Evolutionary conservation across 2,329 filamentous ascomycete genomes (phyloP), one percentile per base, ranked within the genome.

Genomic region (Claviceps lovelessii): DNA sequence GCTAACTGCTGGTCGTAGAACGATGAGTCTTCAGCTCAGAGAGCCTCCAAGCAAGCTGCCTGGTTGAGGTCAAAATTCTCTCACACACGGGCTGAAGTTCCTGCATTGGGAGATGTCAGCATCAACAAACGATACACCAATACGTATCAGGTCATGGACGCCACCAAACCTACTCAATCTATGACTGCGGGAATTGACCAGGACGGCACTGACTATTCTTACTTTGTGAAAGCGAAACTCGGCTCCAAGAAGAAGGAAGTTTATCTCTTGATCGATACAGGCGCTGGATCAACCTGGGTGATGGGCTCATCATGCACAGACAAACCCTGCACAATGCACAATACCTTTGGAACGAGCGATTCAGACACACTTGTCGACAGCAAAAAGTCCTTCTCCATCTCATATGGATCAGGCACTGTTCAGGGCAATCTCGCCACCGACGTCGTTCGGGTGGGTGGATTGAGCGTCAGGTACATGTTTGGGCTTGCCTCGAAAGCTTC

Each of bases 321-420:
- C 3, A 68, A 75, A 29, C 79, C 87, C 5, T 95, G 90, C 66
- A 65, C 70, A 35, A 73, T 75, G 60, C 90, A 95, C 67, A 81
- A 81, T 62, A 81, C 77, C 0, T 91, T 88, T 64, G 85, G 85
- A 15, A 65, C 76, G 4, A 68, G 72, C 3, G 78, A 85, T 59
- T 95, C 89, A 4, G 76, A 71, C 50, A 82, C 83, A 2, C 76
- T 87, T 51, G 68, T 80, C 58, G 69, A 73, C 39, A 74, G 74
- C 0, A 67, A 70, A 39, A 72, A 76, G 4, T 63, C 70, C 9
- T 94, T 89, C 63, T 73, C 71, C 29, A 81, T 95, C 49, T 73
- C 76, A 6, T 95, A 95, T 62, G 90, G 90, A 48, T 85, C 86
- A 2, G 90, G 90, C 13, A 76, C 77, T 13, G 86, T 94, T 19